Conservation (phyloP, 331 rosid genomes). For the Quercus lobata region DNA sequence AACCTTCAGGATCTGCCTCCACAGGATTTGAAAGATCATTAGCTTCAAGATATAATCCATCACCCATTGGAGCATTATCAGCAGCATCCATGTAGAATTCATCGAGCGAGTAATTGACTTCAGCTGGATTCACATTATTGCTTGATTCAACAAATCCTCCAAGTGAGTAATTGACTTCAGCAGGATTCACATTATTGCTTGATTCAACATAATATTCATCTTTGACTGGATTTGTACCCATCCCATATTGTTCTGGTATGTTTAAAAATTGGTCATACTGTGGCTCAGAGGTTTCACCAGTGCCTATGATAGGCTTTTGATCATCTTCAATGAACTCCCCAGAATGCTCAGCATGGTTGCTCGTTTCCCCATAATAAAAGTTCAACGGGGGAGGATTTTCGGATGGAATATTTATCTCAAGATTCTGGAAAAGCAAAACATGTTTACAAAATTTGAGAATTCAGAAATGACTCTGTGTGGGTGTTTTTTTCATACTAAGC, state of each 20-base stretch:
- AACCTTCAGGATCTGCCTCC: conserved; percentile 33
- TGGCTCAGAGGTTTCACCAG: conserved; percentile 20
- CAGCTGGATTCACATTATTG: conserved; percentile 13
- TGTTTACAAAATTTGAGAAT: not conserved
- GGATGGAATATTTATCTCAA: conserved; percentile 19
- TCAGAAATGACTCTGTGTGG: too few relatives aligned
- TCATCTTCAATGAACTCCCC: conserved; percentile 32
- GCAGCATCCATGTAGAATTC: conserved; percentile 35
- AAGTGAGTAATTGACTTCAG: conserved; percentile 15
- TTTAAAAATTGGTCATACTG: conserved; percentile 10
- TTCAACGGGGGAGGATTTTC: conserved; percentile 22
- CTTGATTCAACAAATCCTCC: conserved; percentile 25
- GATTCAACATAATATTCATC: conserved; percentile 36
- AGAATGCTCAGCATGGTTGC: conserved; percentile 40
- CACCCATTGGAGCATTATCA: conserved; percentile 24
- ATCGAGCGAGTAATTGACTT: conserved; percentile 17
- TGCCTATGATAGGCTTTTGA: conserved; percentile 26
- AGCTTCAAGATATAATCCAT: conserved; percentile 56
- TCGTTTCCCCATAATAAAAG: conserved; percentile 55
- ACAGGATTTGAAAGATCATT: conserved; percentile 47
- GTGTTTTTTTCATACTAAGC: not conserved
- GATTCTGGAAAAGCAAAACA: conserved; percentile 33
- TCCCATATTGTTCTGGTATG: conserved; percentile 32
- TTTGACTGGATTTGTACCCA: conserved; percentile 10
- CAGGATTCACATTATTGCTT: conserved; percentile 13